Evolutionary conservation across 2,329 filamentous ascomycete genomes (phyloP), one percentile per base, ranked within the genome.

Genomic region (Fusarium napiforme): DNA sequence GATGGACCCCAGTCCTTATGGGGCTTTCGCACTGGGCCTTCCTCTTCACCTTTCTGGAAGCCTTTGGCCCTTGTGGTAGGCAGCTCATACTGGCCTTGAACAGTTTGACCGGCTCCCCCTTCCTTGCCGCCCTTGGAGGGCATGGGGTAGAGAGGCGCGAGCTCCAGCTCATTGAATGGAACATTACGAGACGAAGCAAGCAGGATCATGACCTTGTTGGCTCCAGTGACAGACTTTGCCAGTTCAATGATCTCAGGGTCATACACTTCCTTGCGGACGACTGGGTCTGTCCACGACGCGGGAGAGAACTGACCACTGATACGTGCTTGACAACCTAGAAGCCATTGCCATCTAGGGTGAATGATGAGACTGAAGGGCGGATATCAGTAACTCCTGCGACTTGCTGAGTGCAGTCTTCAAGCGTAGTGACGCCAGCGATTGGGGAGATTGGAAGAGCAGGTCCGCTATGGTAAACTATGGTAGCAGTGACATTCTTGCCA

Each of bases 101-200:
- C 23, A 45, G 14, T 14, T 15, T n/a, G 18, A 12, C 23, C 7
- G 45, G 45, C 19, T 30, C 19, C 19, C 23, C 4, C 42, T 4
- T 0, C 7, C 26, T 45, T 1, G 6, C 0, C 3, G 9, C 9
- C 4, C 9, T 30, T 21, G 7, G 14, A 8, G 9, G 45, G 45
- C 45, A 47, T 47, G 0, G 45, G 45, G 14, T 47, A 47, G 4
- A 26, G 26, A 30, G 45, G 9, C 30, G 45, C 45, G 19, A 47
- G 19, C 45, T 47, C 26, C 8, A 26, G 45, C 19, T 30, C 45
- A 9, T 30, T 11, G 19, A 30, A n/a, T 7, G 45, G 45, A 8
- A 16, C 45, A 3, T 47, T 47, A 3, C 45, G 19, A 11, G 45
- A 21, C 1, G 45, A 47, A 32, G 46, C 28, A 32, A 49, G 46